phyloP scores from a whole-genome alignment of 768 basidiomycete genomes.

The Leccinum truebloodii region DNA sequence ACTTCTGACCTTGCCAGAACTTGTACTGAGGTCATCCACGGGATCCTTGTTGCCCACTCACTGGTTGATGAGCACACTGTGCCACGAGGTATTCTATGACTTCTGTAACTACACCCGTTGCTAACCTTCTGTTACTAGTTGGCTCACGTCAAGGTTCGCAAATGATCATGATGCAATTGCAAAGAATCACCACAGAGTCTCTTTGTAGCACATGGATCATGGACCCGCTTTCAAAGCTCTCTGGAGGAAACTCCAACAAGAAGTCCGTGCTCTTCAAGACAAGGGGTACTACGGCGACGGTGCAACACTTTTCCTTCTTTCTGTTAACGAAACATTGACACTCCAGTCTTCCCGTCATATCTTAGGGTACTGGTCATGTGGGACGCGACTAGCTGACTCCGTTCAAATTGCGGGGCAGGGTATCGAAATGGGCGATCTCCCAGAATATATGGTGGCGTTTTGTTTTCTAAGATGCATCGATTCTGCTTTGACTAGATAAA shows the following conservation, averaged over 20 bases:
- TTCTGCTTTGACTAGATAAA: slow-evolving; percentile 1
- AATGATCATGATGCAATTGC: neutral
- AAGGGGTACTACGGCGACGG: slow-evolving; percentile 86
- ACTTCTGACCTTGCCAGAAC: slow-evolving; percentile 46
- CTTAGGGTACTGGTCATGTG: slow-evolving; percentile 81
- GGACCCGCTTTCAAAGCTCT: slow-evolving; percentile 73
- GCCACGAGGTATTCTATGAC: slow-evolving; percentile 66
- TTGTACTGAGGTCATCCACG: slow-evolving; percentile 64
- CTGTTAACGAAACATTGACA: slow-evolving; percentile 9
- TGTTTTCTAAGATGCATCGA: neutral
- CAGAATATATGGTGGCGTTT: slow-evolving; percentile 68
- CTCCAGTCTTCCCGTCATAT: neutral
- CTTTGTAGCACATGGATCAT: slow-evolving; percentile 74
- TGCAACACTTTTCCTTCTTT: slow-evolving; percentile 25
- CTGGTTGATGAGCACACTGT: slow-evolving; percentile 75
- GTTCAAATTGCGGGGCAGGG: slow-evolving; percentile 51
- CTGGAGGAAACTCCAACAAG: slow-evolving; percentile 63
- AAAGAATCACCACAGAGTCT: neutral
- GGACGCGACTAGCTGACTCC: slow-evolving; percentile 69
- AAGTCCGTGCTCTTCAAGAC: slow-evolving; percentile 69
- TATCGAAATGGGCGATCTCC: slow-evolving; percentile 57
- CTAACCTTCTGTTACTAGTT: slow-evolving; percentile 45
- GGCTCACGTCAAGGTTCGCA: slow-evolving; percentile 74
- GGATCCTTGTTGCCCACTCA: slow-evolving; percentile 63
- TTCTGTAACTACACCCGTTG: slow-evolving; percentile 2